Percentiles rank a stretch among this genome's conserved stretches.
Evolutionary conservation across 352 stramenopile genomes (phyloP).

Genomic region (Phytopythium kandeliae): DNA sequence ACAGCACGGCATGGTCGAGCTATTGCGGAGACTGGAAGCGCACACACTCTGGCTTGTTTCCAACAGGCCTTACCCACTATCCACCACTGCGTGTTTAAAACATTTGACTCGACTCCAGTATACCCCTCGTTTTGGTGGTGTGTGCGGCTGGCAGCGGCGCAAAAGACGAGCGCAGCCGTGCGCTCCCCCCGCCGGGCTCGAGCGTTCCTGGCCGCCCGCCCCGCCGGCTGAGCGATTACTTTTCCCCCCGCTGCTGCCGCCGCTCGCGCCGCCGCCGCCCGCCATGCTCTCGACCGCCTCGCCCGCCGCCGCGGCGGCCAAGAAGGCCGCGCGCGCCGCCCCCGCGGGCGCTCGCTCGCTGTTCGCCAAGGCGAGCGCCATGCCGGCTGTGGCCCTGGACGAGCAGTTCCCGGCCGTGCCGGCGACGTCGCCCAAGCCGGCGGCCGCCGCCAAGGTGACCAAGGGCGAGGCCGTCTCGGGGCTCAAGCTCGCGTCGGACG

Average conservation of each 20-base stretch:
- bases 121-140: slow-evolving; percentile 26
- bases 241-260: slow-evolving; percentile 1
- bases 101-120: background rate
- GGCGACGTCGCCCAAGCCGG: slow-evolving; percentile 20
- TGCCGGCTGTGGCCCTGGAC: slow-evolving; percentile 47
- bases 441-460: slow-evolving; percentile 15
- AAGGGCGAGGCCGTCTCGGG: slow-evolving; percentile 28
- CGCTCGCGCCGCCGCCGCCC: slow-evolving; percentile 19
- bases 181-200: too few species aligned
- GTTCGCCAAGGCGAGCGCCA: slow-evolving; percentile 53
- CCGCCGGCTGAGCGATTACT: slow-evolving; percentile 10
- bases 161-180: background rate
- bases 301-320: slow-evolving; percentile 3
- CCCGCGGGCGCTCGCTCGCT: slow-evolving; percentile 38
- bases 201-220: background rate
- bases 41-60: too few species aligned
- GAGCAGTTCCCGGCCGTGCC: slow-evolving; percentile 61
- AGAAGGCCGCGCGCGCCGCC: slow-evolving; percentile 8
- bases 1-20: too few species aligned
- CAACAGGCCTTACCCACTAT: too few species aligned
- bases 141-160: slow-evolving; percentile 13
- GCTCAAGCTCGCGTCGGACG: slow-evolving; percentile 57
- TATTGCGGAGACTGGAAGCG: too few species aligned
- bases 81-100: slow-evolving; percentile 3
- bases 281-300: slow-evolving; percentile 15